These are phyloP conservation scores for Magnusiomyces ingens DNA, from an alignment of 1,139 yeast species.

Conservation along the genomic window DNA sequence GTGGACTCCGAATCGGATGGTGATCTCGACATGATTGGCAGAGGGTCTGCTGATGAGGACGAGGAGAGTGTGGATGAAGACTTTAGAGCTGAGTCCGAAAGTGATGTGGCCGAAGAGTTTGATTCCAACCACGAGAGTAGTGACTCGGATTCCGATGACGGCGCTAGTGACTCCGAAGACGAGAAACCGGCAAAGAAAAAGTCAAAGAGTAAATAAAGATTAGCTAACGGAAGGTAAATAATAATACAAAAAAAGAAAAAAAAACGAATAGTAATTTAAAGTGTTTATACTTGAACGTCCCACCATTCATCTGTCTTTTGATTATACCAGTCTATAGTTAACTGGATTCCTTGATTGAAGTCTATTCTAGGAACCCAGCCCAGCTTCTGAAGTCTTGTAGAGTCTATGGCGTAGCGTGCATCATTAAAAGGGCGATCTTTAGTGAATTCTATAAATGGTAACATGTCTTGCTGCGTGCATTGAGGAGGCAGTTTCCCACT, in stretches of 20 bases:
- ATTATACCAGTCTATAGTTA: slow-evolving; percentile 35
- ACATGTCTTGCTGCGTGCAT: neutral
- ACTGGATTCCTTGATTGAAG: slow-evolving; percentile 36
- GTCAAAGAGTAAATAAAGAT: slow-evolving; percentile 20
- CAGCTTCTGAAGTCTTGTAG: slow-evolving; percentile 33
- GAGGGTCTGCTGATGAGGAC: slow-evolving; percentile 48
- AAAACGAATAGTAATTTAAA: neutral
- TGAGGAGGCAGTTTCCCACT: slow-evolving; percentile 18
- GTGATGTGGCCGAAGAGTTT: slow-evolving; percentile 82
- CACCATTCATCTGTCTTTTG: slow-evolving; percentile 22
- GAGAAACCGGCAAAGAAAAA: slow-evolving; percentile 32
- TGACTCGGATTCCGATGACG: slow-evolving; percentile 61
- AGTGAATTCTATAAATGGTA: slow-evolving; percentile 32
- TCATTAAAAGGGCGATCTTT: slow-evolving; percentile 50
- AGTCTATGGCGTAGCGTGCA: slow-evolving; percentile 40
- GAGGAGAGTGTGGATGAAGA: slow-evolving; percentile 49
- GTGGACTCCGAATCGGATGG: slow-evolving; percentile 16
- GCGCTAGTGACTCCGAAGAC: slow-evolving; percentile 24
- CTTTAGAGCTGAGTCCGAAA: slow-evolving; percentile 56
- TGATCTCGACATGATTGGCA: slow-evolving; percentile 19
- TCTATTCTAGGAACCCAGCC: slow-evolving; percentile 45
- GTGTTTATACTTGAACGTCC: slow-evolving; percentile 1
- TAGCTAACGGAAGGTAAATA: too few species aligned
- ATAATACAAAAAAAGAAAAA: neutral
- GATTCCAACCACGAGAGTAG: slow-evolving; percentile 62